Percentiles rank a stretch among this genome's conserved stretches.
These are phyloP conservation scores for Zymoseptoria tritici DNA, from an alignment of 2,329 filamentous ascomycete species.

Conservation along the genomic window DNA sequence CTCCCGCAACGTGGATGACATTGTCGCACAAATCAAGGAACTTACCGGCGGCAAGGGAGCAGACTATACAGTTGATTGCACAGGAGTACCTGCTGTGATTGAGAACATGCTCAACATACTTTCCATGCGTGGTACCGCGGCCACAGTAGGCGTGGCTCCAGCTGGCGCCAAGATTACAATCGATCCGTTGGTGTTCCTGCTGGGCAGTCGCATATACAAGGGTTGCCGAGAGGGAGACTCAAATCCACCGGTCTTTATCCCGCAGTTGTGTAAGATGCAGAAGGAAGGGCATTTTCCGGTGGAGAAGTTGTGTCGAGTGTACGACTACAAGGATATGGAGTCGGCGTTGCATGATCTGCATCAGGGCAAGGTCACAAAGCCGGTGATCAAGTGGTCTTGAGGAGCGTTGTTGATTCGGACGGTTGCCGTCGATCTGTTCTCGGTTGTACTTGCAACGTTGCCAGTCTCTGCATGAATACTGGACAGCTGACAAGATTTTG, in stretches of 20 bases:
- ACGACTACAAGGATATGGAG: slow-evolving; percentile 16
- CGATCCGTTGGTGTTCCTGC: slow-evolving; percentile 9
- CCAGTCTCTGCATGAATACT: no score
- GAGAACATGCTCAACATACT: slow-evolving; percentile 13
- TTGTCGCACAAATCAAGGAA: slow-evolving; percentile 10
- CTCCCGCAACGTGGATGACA: slow-evolving; percentile 5
- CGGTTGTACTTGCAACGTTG: no score
- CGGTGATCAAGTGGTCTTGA: slow-evolving; percentile 14
- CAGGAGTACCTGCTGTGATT: slow-evolving; percentile 14
- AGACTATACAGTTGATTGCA: slow-evolving; percentile 14
- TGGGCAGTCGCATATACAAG: slow-evolving; percentile 10
- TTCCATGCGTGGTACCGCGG: slow-evolving; percentile 14
- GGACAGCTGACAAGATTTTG: no score
- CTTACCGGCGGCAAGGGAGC: slow-evolving; percentile 9
- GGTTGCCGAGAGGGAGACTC: slow-evolving; percentile 14
- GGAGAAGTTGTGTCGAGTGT: slow-evolving; percentile 17
- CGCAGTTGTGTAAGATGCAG: slow-evolving; percentile 13
- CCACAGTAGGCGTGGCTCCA: slow-evolving; percentile 15
- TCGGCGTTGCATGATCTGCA: slow-evolving; percentile 13
- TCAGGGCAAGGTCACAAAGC: slow-evolving; percentile 14
- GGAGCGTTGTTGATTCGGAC: background rate
- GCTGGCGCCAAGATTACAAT: slow-evolving; percentile 13
- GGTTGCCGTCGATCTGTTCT: no score
- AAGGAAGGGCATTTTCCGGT: slow-evolving; percentile 15
- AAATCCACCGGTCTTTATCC: slow-evolving; percentile 11